Base-by-base conservation (phyloP, 345 rosid genomes). In the Eutrema japonicum region DNA sequence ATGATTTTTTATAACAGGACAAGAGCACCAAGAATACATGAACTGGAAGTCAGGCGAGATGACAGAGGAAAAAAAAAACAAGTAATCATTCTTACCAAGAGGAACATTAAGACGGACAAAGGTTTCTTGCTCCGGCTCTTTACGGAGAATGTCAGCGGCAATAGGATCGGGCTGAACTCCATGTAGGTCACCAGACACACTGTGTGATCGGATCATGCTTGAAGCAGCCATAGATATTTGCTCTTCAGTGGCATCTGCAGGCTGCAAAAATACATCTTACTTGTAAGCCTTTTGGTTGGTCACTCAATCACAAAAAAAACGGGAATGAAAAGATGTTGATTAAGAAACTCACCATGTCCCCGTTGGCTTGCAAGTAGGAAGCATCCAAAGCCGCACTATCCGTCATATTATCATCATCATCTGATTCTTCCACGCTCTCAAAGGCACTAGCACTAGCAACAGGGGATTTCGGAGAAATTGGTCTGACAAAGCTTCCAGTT, bases 131-230 rank as follows among this genome's bases (percentile, higher is more conserved):
- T 96, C 99, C 3, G 98, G 98, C 81, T 90, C 99, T 81, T 86
- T 96, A 83, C 99, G 88, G 43, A 96, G 82, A 83, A 96, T 90
- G 77, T 96, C 99, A 73, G 99, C 99, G 1, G 99, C 93, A 77
- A 96, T 86, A 70, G 98, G 99, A 83, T 96, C 95, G 27, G 99
- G 98, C 80, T 88, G 99, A 79, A 96, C 98, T 38, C 97, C 99
- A 84, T 92, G 98, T 58, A 96, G 82, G 68, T 96, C 97, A 30
- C 97, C 98, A 48, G 99, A 85, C 10, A 90, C 87, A 74, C 99
- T 92, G 71, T 96, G 98, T 41, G 99, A 88, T 47, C 96, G 89
- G 78, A 96, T 93, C 93, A 92, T 88, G 72, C 82, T 88, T 51
- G 97, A 79, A 70, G 96, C 85, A 67, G 84, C 87, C 72, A 83